Evolutionary conservation across 148 eudicot species (phyloP).

Genomic region (Simmondsia chinensis): DNA sequence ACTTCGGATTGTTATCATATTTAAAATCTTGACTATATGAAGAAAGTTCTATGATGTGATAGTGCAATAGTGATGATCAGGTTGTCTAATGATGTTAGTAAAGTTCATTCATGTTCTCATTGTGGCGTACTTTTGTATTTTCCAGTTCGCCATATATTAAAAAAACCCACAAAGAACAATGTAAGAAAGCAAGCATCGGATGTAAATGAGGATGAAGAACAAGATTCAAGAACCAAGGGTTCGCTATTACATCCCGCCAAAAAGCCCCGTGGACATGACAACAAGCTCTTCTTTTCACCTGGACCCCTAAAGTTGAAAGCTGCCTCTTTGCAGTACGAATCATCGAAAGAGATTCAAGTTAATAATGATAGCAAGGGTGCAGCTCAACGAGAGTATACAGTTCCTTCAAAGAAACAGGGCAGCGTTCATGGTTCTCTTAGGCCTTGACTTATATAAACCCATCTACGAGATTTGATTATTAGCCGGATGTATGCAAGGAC

Average conservation of each 20-base stretch:
- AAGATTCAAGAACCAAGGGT: conserved; percentile 23
- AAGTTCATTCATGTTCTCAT: too few species aligned
- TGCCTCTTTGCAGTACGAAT: conserved; percentile 56
- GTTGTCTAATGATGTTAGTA: too few species aligned
- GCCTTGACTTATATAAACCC: conserved; percentile 92
- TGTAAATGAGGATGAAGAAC: conserved; percentile 36
- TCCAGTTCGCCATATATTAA: too few species aligned
- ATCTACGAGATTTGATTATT: conserved; percentile 89
- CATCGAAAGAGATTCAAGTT: conserved; percentile 72
- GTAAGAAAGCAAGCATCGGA: conserved; percentile 48
- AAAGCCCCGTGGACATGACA: conserved; percentile 34
- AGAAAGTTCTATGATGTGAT: too few species aligned
- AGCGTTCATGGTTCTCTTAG: conserved; percentile 92
- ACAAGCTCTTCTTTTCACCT: conserved; percentile 53
- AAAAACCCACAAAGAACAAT: too few species aligned
- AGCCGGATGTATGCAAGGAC: conserved; percentile 92
- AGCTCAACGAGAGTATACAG: conserved; percentile 88
- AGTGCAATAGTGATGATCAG: too few species aligned
- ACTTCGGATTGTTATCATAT: too few species aligned
- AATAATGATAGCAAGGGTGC: conserved; percentile 80
- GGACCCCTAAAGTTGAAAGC: conserved; percentile 36
- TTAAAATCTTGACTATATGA: too few species aligned
- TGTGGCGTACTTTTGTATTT: too few species aligned
- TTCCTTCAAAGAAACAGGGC: conserved; percentile 81
- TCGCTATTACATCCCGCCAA: conserved; percentile 28